Evolutionary conservation across 176 grass and related monocot species (phyloP).

Genomic region (Lolium multiflorum): DNA sequence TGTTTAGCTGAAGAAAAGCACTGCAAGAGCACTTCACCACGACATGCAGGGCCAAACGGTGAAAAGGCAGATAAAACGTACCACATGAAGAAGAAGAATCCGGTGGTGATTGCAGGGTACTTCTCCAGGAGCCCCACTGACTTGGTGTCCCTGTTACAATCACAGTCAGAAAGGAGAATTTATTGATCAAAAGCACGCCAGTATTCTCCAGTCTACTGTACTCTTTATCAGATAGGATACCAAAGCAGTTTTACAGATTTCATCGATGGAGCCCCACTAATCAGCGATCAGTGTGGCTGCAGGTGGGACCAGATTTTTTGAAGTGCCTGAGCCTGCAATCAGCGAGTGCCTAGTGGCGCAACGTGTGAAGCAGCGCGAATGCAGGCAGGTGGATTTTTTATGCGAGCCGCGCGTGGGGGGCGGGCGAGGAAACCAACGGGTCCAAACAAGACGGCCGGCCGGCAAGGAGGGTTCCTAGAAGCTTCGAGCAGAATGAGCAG

Average conservation of each 20-base stretch:
- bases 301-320: conserved; percentile 13
- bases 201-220: background rate
- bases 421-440: conserved; percentile 3
- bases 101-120: conserved; percentile 82
- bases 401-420: background rate
- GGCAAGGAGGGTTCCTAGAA: background rate
- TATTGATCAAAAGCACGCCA: background rate
- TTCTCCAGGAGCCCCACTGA: conserved; percentile 61
- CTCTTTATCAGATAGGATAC: too few species aligned
- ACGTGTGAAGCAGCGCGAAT: too few species aligned
- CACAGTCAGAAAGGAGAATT: background rate
- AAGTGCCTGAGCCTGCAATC: conserved; percentile 18
- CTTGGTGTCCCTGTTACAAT: conserved; percentile 58
- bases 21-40: too few species aligned
- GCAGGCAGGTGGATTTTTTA: background rate
- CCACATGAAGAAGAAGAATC: conserved; percentile 99
- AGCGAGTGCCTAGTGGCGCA: background rate
- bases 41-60: too few species aligned
- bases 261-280: background rate
- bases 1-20: background rate
- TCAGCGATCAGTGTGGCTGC: background rate
- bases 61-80: conserved; percentile 34
- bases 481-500: background rate
- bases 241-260: background rate
- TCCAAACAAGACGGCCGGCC: background rate